Evolutionary conservation across 2,329 filamentous ascomycete genomes (phyloP), one percentile per base, ranked within the genome.

Genomic region (Calonectria fujianensis): DNA sequence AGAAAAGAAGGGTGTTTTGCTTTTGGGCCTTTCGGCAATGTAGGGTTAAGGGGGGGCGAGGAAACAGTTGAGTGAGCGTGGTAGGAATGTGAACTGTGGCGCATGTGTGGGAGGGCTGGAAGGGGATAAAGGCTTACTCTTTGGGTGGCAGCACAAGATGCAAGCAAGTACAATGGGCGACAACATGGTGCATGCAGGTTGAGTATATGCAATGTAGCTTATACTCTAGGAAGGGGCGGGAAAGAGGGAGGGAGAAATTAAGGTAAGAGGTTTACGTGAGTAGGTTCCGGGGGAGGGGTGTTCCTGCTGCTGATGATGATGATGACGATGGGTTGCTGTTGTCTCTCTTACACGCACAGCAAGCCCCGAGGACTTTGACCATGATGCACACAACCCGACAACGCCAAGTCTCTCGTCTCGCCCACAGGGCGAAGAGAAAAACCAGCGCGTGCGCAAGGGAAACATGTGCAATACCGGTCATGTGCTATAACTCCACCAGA

Each of bases 41-140:
- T 59, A 35, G 32, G 32, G 31, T 59, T 9, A 35, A 59, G 32
- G 32, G 16, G 16, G 20, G 54, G 32, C 29, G 29, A 32, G 31
- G 31, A 20, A 35, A 31, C 10, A 59, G 35, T 14, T 9, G 35
- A 14, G 54, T 37, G 31, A 24, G n/a, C n/a, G 54, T 18, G 32
- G 13, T 57, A 29, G 29, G 9, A 37, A 11, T 20, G 52, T 37
- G 54, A 59, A n/a, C 16, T 59, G 54, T 59, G 54, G 54, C 54
- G 54, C 54, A n/a, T 20, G 52, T 32, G 52, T 37, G 54, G 32
- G 54, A 59, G 18, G 13, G 54, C 54, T 59, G n/a, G 54, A 59
- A 59, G 32, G 10, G 54, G 54, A 59, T 59, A 59, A 59, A 59
- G 54, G 54, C 54, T 59, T 59, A 59, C 54, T 59, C 54, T 59